Evolutionary conservation across 495 filamentous ascomycete genomes (phyloP), one percentile per base, ranked within the genome.

Genomic region (Hypoxylon perforatum): DNA sequence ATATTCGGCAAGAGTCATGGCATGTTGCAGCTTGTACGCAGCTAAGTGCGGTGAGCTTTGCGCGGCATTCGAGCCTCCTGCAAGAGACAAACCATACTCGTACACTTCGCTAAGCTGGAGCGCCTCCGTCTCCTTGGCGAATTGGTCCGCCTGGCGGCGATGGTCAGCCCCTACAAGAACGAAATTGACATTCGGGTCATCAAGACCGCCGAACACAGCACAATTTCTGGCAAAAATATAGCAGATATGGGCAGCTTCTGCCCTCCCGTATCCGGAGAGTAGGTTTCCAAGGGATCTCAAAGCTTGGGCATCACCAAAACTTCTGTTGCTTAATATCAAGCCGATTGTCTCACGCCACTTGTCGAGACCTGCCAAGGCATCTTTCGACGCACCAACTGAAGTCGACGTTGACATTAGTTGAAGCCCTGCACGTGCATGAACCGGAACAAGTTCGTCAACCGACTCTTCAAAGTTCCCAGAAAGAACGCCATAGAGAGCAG

Each of bases 381-480:
- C 90, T 69, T 90, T 91, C 7, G 88, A 84, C 18, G 85, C 70
- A 2, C 85, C 89, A 48, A 84, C 78, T 21, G 84, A 80, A 61
- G 86, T 80, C 23, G 86, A 81, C 51, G 88, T 90, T 69, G 88
- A 92, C 61, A 96, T 84, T 81, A 99, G 90, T 73, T 95, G 92
- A 60, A 97, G 86, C 4, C 96, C 96, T 46, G 94, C 92, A 30
- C 96, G 86, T 39, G 95, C 96, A 56, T 94, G 95, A 19, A 90
- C 90, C 9, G 95, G 94, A n/a, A 99, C 95, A 46, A 99, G 87
- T 70, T 97, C 93, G 74, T 99, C 95, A 28, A 98, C 86, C 63
- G 93, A 94, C 65, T 98, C 96, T 57, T 97, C 94, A 60, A 89
- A 86, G 69, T 97, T 98, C 0, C 95, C 94, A 25, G 93, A 93